Conservation (phyloP, 306 rosid species). For the Pyrus bretschneideri region DNA sequence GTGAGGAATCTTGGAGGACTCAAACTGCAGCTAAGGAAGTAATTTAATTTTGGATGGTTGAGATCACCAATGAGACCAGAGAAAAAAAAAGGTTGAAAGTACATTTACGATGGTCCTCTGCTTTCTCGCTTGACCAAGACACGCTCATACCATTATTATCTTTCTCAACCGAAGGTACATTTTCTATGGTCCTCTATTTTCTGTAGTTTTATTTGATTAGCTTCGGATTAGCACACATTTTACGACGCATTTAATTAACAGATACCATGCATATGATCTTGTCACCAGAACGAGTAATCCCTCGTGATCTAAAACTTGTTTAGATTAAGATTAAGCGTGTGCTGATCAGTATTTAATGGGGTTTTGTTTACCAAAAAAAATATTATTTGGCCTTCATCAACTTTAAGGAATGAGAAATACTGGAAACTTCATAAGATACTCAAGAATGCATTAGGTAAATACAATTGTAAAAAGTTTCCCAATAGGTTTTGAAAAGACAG, state of each 20-base stretch:
- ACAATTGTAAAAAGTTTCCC: neutral
- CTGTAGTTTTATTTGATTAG: neutral
- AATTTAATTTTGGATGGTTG: slow-evolving; percentile 16
- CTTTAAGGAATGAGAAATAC: neutral
- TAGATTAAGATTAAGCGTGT: neutral
- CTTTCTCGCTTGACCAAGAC: slow-evolving; percentile 17
- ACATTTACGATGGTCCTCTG: slow-evolving; percentile 33
- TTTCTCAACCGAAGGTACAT: too few species aligned
- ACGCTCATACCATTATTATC: neutral
- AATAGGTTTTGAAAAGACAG: neutral
- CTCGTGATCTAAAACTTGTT: neutral
- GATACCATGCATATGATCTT: neutral
- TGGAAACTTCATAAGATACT: neutral
- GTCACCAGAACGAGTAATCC: neutral
- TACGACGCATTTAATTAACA: neutral
- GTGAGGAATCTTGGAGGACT: slow-evolving; percentile 36
- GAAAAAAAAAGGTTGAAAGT: neutral
- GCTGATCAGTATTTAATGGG: neutral
- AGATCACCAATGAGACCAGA: neutral
- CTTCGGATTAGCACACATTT: neutral
- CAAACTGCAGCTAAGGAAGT: slow-evolving; percentile 6
- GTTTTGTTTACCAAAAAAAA: neutral
- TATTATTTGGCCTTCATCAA: neutral
- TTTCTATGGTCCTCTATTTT: too few species aligned
- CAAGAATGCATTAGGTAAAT: neutral